These are phyloP conservation scores for Clitoria ternatea DNA, from an alignment of 306 rosid genomes.

Conservation along the genomic window DNA sequence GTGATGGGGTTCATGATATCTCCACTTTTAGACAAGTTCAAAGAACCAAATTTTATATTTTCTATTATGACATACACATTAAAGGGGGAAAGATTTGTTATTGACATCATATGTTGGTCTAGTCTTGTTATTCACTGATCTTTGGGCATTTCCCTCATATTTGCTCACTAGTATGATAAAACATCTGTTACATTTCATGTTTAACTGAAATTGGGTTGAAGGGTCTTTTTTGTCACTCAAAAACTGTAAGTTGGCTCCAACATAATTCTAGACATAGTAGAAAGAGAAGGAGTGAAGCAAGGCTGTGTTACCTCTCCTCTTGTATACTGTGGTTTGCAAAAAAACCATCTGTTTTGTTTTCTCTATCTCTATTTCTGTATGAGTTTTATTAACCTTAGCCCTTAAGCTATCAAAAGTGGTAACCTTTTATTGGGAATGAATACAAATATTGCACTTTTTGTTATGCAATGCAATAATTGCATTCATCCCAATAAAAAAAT, in stretches of 20 bases:
- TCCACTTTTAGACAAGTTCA: neutral
- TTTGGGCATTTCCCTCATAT: neutral
- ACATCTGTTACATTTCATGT: slow-evolving; percentile 1
- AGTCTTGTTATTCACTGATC: neutral
- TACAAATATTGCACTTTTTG: no score
- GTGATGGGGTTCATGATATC: neutral
- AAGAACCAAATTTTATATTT: neutral
- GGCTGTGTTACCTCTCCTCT: neutral
- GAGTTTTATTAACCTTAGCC: no score
- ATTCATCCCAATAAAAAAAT: no score
- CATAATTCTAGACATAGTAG: neutral
- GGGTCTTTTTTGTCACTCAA: neutral
- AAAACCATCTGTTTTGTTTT: neutral
- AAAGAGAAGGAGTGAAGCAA: neutral
- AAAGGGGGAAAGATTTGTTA: neutral
- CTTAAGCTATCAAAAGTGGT: no score
- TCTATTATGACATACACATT: neutral
- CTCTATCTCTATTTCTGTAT: no score
- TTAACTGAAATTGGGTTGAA: neutral
- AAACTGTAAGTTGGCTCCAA: neutral
- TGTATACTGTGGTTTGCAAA: neutral
- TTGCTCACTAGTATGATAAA: neutral
- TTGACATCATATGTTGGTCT: neutral
- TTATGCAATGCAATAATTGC: no score
- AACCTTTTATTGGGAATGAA: no score